Evolutionary conservation across 176 grass and related monocot species (phyloP), one percentile per base, ranked within the genome.

Genomic region (Musa itinerans): DNA sequence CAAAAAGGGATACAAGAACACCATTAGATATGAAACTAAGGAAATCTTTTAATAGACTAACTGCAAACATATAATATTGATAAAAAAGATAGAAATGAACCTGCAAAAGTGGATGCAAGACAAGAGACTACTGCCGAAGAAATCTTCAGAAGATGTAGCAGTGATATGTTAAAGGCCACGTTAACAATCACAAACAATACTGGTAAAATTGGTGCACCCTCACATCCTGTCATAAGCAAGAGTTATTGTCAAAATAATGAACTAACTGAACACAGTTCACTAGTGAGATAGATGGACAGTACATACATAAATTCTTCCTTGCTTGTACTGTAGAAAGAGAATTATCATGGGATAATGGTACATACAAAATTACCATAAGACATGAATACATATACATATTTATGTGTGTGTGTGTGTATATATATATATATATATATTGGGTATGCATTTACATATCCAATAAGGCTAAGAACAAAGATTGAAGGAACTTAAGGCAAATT

Each of bases 71-170:
- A 78, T n/a, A 29, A 15, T 43, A 57, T 17, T 48, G 15, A 64
- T n/a, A 53, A 24, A 15, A 24, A 27, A 63, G 1, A 27, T 54
- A 63, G 56, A 72, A 80, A 13, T 29, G 20, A 79, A 99, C 95
- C 95, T 87, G 95, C 89, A 77, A 99, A 94, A 82, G 91, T 99
- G 75, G 95, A 99, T 51, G 88, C 88, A 54, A 99, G 87, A 54
- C 24, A 99, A 89, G 95, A 94, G 75, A 94, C 84, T n/a, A 99
- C 95, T 64, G 88, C 95, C 0, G 88, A 99, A 62, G 86, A 99
- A 21, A 94, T 99, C 74, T 94, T 87, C 55, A 99, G 59, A 26
- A 99, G 79, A 68, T 99, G 69, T 52, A 99, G 83, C 68, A 99
- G 70, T 15, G 96, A 99, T 87, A 99, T 92, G 77, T 99, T 99